A percentile compares a stretch with the other conserved stretches of the same genome.
These are phyloP conservation scores for Tympanopsis confertula DNA, from an alignment of 2,329 filamentous ascomycete genomes.

Conservation along the genomic window DNA sequence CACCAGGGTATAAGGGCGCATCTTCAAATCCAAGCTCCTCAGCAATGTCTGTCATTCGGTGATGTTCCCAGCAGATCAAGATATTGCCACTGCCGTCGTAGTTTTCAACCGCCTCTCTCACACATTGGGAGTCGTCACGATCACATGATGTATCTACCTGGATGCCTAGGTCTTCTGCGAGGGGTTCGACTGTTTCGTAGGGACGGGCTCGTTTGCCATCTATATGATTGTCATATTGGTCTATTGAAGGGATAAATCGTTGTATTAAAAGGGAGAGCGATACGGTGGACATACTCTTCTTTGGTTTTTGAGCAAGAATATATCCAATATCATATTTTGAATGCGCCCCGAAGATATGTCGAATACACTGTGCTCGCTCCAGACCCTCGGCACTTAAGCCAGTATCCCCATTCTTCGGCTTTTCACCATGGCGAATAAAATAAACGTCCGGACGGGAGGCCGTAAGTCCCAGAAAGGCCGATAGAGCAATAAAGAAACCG, in stretches of 20 bases:
- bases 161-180: slow-evolving; percentile 14
- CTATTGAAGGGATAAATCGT: background rate
- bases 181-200: slow-evolving; percentile 16
- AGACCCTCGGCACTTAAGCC: slow-evolving; percentile 14
- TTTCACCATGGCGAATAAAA: slow-evolving; percentile 19
- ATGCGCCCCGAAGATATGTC: slow-evolving; percentile 14
- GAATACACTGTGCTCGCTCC: slow-evolving; percentile 16
- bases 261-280: too few relatives aligned
- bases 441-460: slow-evolving; percentile 3
- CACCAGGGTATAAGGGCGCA: background rate
- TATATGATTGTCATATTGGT: background rate
- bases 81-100: slow-evolving; percentile 15
- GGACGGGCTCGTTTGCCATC: slow-evolving; percentile 10
- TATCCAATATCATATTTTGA: slow-evolving; percentile 13
- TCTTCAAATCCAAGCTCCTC: background rate
- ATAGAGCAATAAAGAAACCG: too few relatives aligned
- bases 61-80: slow-evolving; percentile 15
- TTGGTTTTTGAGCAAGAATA: slow-evolving; percentile 15
- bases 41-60: background rate
- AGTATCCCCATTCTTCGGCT: slow-evolving; percentile 11
- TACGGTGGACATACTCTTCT: slow-evolving; percentile 8
- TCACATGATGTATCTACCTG: slow-evolving; percentile 15
- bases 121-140: slow-evolving; percentile 16
- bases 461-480: background rate
- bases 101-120: slow-evolving; percentile 11